A percentile compares a stretch with the other conserved stretches of the same genome.
Conservation (phyloP, 2,329 filamentous ascomycete species). For the Biscogniauxia sp. region DNA sequence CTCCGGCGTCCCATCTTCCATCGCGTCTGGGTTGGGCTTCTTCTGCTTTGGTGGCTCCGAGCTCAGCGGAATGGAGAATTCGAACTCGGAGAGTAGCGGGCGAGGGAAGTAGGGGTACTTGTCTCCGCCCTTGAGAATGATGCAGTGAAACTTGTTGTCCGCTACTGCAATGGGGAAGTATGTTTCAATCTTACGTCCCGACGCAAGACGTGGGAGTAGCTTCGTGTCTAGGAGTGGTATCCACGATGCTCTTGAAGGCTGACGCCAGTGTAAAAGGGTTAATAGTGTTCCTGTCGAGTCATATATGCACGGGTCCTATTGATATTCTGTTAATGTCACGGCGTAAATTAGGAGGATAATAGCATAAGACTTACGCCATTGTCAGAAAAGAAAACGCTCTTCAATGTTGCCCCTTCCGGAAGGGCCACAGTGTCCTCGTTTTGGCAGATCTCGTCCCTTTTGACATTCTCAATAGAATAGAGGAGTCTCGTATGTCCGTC, state of each 20-base stretch:
- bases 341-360: constrained; percentile 8
- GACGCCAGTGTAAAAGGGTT: constrained; percentile 87
- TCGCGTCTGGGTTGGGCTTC: constrained; percentile 33
- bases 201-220: constrained; percentile 75
- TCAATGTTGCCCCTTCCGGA: constrained; percentile 68
- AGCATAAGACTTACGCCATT: constrained; percentile 62
- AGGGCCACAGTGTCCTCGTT: constrained; percentile 90
- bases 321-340: constrained; percentile 16
- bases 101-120: constrained; percentile 90
- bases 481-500: constrained; percentile 76
- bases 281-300: constrained; percentile 88
- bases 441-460: constrained; percentile 90
- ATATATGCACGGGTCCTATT: constrained; percentile 89
- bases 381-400: constrained; percentile 88
- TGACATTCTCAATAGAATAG: constrained; percentile 94
- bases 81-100: constrained; percentile 88
- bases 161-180: constrained; percentile 97
- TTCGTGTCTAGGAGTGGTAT: constrained; percentile 89
- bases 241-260: constrained; percentile 82
- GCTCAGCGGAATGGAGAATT: constrained; percentile 79
- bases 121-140: constrained; percentile 95
- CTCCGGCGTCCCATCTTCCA: constrained; percentile 32
- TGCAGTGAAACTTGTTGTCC: constrained; percentile 91
- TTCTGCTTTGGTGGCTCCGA: constrained; percentile 45
- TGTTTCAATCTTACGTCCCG: constrained; percentile 79